phyloP scores from a whole-genome alignment of 345 rosid species.

The Salix arbutifolia region DNA sequence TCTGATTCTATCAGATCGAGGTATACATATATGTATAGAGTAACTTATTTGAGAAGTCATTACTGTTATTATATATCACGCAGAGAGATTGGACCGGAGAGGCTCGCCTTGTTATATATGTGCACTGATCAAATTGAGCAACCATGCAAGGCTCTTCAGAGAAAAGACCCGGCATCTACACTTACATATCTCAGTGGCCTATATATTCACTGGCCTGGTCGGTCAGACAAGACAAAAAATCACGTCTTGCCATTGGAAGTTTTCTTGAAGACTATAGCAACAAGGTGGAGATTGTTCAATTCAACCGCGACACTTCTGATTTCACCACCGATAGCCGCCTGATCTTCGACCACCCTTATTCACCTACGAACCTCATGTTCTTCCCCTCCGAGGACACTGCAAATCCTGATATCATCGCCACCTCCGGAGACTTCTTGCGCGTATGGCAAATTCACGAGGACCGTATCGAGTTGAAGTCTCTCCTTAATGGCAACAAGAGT shows the following conservation, averaged over 20 bases:
- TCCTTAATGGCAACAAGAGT: constrained; percentile 36
- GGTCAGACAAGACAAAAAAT: constrained; percentile 29
- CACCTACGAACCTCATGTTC: constrained; percentile 57
- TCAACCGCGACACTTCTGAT: constrained; percentile 30
- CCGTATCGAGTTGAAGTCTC: constrained; percentile 39
- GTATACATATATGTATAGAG: too few relatives aligned
- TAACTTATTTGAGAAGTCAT: neutral
- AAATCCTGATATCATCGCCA: constrained; percentile 41
- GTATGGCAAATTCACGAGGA: constrained; percentile 54
- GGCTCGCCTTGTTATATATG: neutral
- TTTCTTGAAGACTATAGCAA: constrained; percentile 48
- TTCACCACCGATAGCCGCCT: constrained; percentile 46
- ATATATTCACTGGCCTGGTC: constrained; percentile 58
- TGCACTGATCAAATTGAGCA: neutral
- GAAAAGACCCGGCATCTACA: constrained; percentile 36
- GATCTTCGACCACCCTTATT: constrained; percentile 54
- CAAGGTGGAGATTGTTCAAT: constrained; percentile 49
- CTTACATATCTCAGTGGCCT: constrained; percentile 48
- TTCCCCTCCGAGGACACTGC: constrained; percentile 44
- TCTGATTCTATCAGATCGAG: too few relatives aligned
- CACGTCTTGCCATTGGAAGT: constrained; percentile 56
- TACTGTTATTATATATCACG: neutral
- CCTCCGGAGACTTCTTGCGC: constrained; percentile 56
- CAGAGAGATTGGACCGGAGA: neutral
- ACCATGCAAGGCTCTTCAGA: constrained; percentile 40